These are phyloP conservation scores for Daldinia sp. DNA, from an alignment of 2,329 filamentous ascomycete species.

Conservation along the genomic window DNA sequence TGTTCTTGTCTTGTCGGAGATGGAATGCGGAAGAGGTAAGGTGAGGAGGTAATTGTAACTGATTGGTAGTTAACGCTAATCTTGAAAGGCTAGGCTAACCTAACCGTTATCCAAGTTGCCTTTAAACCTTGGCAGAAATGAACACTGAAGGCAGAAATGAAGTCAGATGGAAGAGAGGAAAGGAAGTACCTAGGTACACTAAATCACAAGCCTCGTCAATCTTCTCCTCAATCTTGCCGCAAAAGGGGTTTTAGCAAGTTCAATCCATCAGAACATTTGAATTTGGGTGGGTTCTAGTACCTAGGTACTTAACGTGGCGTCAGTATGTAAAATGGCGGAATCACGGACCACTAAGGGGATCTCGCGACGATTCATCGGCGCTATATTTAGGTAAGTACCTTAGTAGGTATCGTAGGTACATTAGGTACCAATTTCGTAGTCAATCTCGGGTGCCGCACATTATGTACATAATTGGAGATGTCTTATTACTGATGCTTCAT, in stretches of 20 bases:
- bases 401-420: no score
- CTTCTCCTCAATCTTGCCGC: not conserved
- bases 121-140: slow-evolving; percentile 23
- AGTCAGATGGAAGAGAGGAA: slow-evolving; percentile 17
- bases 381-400: slow-evolving; percentile 27
- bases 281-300: slow-evolving; percentile 13
- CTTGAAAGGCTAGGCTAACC: slow-evolving; percentile 6
- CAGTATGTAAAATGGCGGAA: slow-evolving; percentile 1
- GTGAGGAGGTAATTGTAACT: not conserved
- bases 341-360: slow-evolving; percentile 15
- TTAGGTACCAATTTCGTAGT: not conserved
- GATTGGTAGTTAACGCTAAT: not conserved
- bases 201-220: slow-evolving; percentile 35
- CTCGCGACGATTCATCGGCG: slow-evolving; percentile 4
- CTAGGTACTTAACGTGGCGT: slow-evolving; percentile 9
- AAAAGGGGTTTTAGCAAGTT: slow-evolving; percentile 11
- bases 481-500: not conserved
- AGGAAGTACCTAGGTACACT: no score
- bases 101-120: not conserved
- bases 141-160: slow-evolving; percentile 30
- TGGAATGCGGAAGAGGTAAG: slow-evolving; percentile 29
- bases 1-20: no score
- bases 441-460: not conserved
- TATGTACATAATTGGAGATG: not conserved
- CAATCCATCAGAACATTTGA: no score